Evolutionary conservation across 1,139 yeast species (phyloP).

Genomic region (Kluyveromyces sp.): DNA sequence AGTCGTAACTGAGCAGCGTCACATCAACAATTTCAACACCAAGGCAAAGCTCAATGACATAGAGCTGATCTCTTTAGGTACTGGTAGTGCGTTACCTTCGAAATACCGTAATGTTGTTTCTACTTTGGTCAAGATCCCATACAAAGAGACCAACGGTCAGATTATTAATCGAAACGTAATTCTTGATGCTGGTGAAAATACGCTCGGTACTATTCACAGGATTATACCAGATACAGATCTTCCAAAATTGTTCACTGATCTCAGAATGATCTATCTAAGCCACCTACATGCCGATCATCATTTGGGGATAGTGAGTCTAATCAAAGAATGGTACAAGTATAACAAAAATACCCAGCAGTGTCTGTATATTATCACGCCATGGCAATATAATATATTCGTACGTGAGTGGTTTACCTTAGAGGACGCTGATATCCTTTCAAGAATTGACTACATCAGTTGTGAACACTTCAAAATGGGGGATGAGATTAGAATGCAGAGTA

Average conservation of each 20-base stretch:
- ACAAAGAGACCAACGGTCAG: slow-evolving; percentile 25
- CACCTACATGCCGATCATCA: slow-evolving; percentile 98
- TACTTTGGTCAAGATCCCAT: slow-evolving; percentile 66
- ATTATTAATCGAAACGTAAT: slow-evolving; percentile 42
- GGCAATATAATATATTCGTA: slow-evolving; percentile 63
- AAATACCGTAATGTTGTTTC: slow-evolving; percentile 79
- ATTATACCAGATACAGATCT: slow-evolving; percentile 45
- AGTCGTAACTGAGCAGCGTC: slow-evolving; percentile 16
- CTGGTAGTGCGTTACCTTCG: slow-evolving; percentile 91
- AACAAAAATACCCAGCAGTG: slow-evolving; percentile 30
- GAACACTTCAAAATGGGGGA: slow-evolving; percentile 47
- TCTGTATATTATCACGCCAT: slow-evolving; percentile 61
- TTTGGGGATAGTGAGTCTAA: slow-evolving; percentile 66
- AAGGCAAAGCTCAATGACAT: slow-evolving; percentile 40
- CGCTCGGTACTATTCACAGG: slow-evolving; percentile 66
- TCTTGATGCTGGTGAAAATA: slow-evolving; percentile 92
- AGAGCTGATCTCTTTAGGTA: slow-evolving; percentile 76
- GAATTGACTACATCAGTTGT: slow-evolving; percentile 56
- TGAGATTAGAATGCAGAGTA: slow-evolving; percentile 26
- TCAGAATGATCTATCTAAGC: slow-evolving; percentile 63
- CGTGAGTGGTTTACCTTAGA: slow-evolving; percentile 66
- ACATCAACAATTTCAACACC: slow-evolving; percentile 21
- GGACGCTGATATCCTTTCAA: slow-evolving; percentile 35
- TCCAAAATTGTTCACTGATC: slow-evolving; percentile 41
- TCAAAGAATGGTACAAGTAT: slow-evolving; percentile 58